Base-by-base conservation (phyloP, 768 basidiomycete species). In the Stropharia rugosoannulata region DNA sequence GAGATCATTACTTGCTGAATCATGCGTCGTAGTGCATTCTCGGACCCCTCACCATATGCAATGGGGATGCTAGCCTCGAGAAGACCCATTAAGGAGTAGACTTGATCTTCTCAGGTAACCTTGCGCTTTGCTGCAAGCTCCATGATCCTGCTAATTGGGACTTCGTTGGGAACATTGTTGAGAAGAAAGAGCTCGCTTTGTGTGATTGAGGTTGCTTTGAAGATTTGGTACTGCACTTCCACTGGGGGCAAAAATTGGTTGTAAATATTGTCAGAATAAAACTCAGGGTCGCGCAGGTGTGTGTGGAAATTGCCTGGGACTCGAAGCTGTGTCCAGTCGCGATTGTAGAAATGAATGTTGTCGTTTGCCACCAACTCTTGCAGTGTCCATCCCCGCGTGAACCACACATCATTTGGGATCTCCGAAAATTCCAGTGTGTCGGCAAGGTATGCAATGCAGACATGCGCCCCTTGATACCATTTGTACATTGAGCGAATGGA, bases 401-500 rank as follows among this genome's bases (percentile, higher is more conserved):
- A 51, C 50, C 50, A 51, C 1, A 27, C 0, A 18, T 51, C 50
- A 7, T 15, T 1, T 2, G 25, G 39, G 27, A 51, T 51, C 9
- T 42, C 19, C 8, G 13, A 10, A 10, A 44, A 3, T 2, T n/a
- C 6, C 0, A n/a, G 22, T 11, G 55, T 51, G 18, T 48, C 48
- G 0, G 32, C 55, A 29, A 56, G 49, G 16, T 56, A 49, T 3
- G 49, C 39, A 18, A 56, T 45, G 41, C 55, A 56, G 13, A 38
- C 15, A 8, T 42, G 4, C 7, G 55, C 29, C 13, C 16, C 4
- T 5, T 4, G 8, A 39, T 56, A 56, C 55, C 55, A 56, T 2
- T 36, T 36, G n/a, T 41, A 56, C 55, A 56, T 56, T 0, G 55
- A 56, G 5, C 55, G 55, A 15, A 56, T 56, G 1, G 55, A 49